Evolutionary conservation across 1,284 basidiomycete genomes (phyloP).

Genomic region (Tranzscheliella williamsii): DNA sequence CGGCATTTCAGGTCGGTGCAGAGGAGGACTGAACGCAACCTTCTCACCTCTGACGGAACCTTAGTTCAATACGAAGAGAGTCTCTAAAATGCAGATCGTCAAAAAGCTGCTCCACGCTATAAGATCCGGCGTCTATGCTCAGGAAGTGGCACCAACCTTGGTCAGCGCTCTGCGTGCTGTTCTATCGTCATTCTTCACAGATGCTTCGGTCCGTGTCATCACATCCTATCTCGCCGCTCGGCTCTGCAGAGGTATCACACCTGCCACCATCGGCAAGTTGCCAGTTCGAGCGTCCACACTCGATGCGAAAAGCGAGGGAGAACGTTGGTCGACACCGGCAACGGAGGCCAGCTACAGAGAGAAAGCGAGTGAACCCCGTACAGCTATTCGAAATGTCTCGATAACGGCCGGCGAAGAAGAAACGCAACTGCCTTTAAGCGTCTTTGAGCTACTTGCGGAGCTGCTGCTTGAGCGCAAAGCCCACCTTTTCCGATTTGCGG

Average conservation of each 20-base stretch:
- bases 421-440: slow-evolving; percentile 6
- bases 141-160: slow-evolving; percentile 1
- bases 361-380: too few relatives aligned
- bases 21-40: too few relatives aligned
- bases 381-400: neutral
- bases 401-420: slow-evolving; percentile 1
- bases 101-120: slow-evolving; percentile 78
- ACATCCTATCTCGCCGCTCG: slow-evolving; percentile 83
- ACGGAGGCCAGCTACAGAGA: neutral
- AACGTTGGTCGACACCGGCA: too few relatives aligned
- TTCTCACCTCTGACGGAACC: too few relatives aligned
- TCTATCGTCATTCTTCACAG: slow-evolving; percentile 68
- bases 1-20: too few relatives aligned
- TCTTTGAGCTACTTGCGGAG: slow-evolving; percentile 38
- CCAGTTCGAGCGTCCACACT: neutral
- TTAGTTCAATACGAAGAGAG: slow-evolving; percentile 49
- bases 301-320: neutral
- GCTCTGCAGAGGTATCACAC: slow-evolving; percentile 65
- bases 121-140: slow-evolving; percentile 14
- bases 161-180: slow-evolving; percentile 19
- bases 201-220: slow-evolving; percentile 78
- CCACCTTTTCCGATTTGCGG: slow-evolving; percentile 30
- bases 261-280: neutral
- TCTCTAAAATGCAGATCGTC: slow-evolving; percentile 66
- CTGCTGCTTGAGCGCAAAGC: slow-evolving; percentile 32